phyloP scores from a whole-genome alignment of 2,329 filamentous ascomycete species.

The Aspergillus brunneoviolaceus region DNA sequence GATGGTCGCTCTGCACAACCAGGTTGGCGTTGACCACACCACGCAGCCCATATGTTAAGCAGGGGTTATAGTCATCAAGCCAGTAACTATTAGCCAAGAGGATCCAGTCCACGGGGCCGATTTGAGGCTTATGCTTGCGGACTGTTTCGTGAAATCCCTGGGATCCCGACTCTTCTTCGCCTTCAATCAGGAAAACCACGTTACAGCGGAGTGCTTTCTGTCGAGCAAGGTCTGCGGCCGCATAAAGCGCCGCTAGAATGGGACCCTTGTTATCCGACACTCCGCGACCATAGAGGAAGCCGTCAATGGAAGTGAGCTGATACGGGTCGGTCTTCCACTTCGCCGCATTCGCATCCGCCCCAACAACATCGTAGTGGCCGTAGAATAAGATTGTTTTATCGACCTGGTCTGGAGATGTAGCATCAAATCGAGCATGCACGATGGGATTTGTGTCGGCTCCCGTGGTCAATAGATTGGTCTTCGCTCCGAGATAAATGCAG shows the following conservation, averaged over 20 bases:
- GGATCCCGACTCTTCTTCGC: slow-evolving; percentile 93
- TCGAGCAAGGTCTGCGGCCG: slow-evolving; percentile 83
- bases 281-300: slow-evolving; percentile 93
- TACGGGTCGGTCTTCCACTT: slow-evolving; percentile 92
- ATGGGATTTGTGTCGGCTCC: slow-evolving; percentile 81
- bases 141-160: slow-evolving; percentile 86
- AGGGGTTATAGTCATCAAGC: slow-evolving; percentile 94
- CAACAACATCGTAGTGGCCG: slow-evolving; percentile 95
- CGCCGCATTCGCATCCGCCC: slow-evolving; percentile 75
- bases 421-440: slow-evolving; percentile 85
- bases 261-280: slow-evolving; percentile 98
- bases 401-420: slow-evolving; percentile 63
- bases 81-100: slow-evolving; percentile 97
- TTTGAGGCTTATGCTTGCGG: slow-evolving; percentile 73
- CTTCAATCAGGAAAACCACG: slow-evolving; percentile 91
- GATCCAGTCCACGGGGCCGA: slow-evolving; percentile 91
- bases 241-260: slow-evolving; percentile 89
- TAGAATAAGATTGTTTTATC: slow-evolving; percentile 93
- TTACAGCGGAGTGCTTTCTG: slow-evolving; percentile 83
- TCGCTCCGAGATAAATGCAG: slow-evolving; percentile 87
- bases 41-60: slow-evolving; percentile 88
- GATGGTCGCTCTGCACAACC: slow-evolving; percentile 78
- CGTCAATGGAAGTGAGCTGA: slow-evolving; percentile 81
- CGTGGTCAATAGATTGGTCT: slow-evolving; percentile 86
- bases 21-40: slow-evolving; percentile 93